Base-by-base conservation (phyloP, 1,139 yeast genomes). In the Saccharomycopsis phalli region DNA sequence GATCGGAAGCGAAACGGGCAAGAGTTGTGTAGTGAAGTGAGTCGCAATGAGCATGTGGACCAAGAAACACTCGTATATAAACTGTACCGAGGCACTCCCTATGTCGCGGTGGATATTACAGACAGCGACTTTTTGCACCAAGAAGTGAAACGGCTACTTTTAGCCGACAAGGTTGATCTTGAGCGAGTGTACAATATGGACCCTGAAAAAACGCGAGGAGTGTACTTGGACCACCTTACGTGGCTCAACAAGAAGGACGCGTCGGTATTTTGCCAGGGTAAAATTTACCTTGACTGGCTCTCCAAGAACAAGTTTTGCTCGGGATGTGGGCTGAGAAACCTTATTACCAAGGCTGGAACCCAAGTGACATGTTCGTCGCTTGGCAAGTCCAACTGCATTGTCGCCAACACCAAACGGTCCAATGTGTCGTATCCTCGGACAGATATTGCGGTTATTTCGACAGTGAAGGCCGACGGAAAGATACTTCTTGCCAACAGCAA, bases 251-350 rank as follows among this genome's bases (percentile, higher is more conserved):
- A 58, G 31, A 67, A 64, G 31, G 81, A 80, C 45, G 78, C 83
- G 0, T 71, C 86, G 2, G 56, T 84, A 17, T 79, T 71, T 50
- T 79, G 94, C 3, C 94, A 87, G 54, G 88, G 86, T 0, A 74
- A 78, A 46, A 84, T 82, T 79, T 82, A 80, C 54, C 56, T 86
- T 41, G 95, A 87, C 58, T 88, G 96, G 95, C 64, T 83, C 42
- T 59, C 63, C 40, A 74, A 91, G 43, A 81, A 80, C 57, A 65
- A 69, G 47, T 83, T 70, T 59, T 88, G 97, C 56, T 88, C 94
- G 1, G 94, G 94, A 0, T 88, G 97, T 63, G 96, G 95, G 0
- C 55, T 69, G 1, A 68, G 64, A 46, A 78, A 76, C 26, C 69
- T 80, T 47, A 77, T 84, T 2, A 70, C 80, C 19, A 79, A 84